A percentile compares a stretch with the other conserved stretches of the same genome.
Evolutionary conservation across 2,329 filamentous ascomycete species (phyloP).

Genomic region (Phialophora tarda): DNA sequence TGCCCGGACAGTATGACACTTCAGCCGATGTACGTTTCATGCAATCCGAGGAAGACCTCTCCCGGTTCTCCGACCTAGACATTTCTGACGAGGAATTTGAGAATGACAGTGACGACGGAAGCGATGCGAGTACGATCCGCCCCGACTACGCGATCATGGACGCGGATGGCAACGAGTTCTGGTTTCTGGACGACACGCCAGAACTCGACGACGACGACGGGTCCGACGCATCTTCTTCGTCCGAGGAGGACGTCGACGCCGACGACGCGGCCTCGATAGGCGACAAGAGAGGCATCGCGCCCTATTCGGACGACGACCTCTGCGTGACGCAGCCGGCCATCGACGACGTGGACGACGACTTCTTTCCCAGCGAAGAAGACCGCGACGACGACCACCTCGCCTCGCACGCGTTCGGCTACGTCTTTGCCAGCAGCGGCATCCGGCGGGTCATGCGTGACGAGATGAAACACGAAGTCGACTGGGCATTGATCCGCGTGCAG

Average conservation of each 20-base stretch:
- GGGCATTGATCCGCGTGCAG: conserved; percentile 85
- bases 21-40: conserved; percentile 46
- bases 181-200: conserved; percentile 52
- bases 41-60: conserved; percentile 47
- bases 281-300: conserved; percentile 61
- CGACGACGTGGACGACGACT: conserved; percentile 81
- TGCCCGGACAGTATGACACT: conserved; percentile 40
- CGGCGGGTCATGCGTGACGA: conserved; percentile 73
- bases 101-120: conserved; percentile 35
- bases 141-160: conserved; percentile 46
- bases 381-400: conserved; percentile 81
- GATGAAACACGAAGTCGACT: conserved; percentile 89
- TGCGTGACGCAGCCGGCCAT: conserved; percentile 89
- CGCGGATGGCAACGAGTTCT: conserved; percentile 50
- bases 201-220: conserved; percentile 53
- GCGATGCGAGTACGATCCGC: conserved; percentile 39
- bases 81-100: conserved; percentile 57
- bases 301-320: conserved; percentile 71
- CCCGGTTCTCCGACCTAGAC: conserved; percentile 54
- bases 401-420: conserved; percentile 77
- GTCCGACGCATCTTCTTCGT: conserved; percentile 53
- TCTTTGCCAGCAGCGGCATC: conserved; percentile 90
- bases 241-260: conserved; percentile 52
- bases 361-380: conserved; percentile 76
- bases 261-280: conserved; percentile 59